phyloP scores from a whole-genome alignment of 805 yeast genomes.

The Monosporozyma solicola region DNA sequence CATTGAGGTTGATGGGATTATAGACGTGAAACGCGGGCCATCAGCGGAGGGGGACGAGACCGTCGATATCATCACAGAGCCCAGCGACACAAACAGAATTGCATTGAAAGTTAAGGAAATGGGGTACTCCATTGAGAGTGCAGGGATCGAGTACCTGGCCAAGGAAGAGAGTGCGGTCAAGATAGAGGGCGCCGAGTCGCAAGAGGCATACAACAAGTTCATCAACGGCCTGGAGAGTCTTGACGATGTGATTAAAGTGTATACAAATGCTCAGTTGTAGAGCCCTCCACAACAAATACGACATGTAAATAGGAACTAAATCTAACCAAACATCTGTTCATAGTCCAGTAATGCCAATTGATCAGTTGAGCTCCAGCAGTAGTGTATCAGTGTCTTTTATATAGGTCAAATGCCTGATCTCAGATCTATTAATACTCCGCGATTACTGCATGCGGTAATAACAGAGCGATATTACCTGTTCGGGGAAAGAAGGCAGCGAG shows the following conservation, averaged over 20 bases:
- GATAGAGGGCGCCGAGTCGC: slow-evolving; percentile 44
- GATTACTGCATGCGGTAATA: background rate
- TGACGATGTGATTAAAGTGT: slow-evolving; percentile 78
- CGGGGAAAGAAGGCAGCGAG: background rate
- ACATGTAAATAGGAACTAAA: background rate
- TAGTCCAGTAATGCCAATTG: background rate
- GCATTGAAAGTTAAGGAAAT: slow-evolving; percentile 39
- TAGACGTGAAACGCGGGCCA: slow-evolving; percentile 50
- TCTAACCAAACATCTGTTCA: background rate
- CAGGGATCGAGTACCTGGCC: slow-evolving; percentile 43
- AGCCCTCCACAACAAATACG: too few species aligned
- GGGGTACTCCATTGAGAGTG: slow-evolving; percentile 3
- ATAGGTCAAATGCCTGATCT: background rate
- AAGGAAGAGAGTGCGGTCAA: slow-evolving; percentile 50
- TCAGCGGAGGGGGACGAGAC: slow-evolving; percentile 32
- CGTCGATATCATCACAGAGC: slow-evolving; percentile 45
- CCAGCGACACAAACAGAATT: slow-evolving; percentile 50
- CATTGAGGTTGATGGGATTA: slow-evolving; percentile 63
- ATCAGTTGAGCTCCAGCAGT: background rate
- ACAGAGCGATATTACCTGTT: background rate
- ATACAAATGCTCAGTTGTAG: slow-evolving; percentile 42
- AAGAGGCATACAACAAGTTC: slow-evolving; percentile 47
- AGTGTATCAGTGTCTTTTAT: too few species aligned
- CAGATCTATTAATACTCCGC: background rate
- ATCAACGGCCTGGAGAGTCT: slow-evolving; percentile 56